Conservation (phyloP, 2,329 filamentous ascomycete species). For the Tolypocladium endophyticum region DNA sequence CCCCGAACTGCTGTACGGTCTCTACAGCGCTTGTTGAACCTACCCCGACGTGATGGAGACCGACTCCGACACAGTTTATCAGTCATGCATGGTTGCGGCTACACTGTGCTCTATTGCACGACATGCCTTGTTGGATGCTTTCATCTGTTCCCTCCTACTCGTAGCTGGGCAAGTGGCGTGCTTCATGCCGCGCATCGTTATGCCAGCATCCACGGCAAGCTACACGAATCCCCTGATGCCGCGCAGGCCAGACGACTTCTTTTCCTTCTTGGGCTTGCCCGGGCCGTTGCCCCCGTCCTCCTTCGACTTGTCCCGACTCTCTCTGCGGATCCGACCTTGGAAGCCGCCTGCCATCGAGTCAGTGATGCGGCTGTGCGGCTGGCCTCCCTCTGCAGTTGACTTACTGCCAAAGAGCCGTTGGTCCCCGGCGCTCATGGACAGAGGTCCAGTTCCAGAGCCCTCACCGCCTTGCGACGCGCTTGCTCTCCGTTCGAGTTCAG, state of each 20-base stretch:
- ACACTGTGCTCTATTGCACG: background rate
- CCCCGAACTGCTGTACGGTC: too few relatives aligned
- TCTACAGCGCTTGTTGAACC: too few relatives aligned
- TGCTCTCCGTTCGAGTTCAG: conserved; percentile 21
- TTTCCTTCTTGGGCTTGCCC: conserved; percentile 22
- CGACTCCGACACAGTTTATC: background rate
- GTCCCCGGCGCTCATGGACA: conserved; percentile 22
- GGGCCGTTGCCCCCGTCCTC: conserved; percentile 25
- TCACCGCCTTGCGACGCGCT: conserved; percentile 21
- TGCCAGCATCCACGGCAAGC: background rate
- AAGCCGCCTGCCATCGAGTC: conserved; percentile 28
- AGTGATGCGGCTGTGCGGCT: conserved; percentile 8
- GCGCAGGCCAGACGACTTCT: conserved; percentile 26
- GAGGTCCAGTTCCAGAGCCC: conserved; percentile 12
- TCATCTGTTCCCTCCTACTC: background rate
- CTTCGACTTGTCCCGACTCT: conserved; percentile 35
- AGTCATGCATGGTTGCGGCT: background rate
- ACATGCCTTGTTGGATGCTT: background rate
- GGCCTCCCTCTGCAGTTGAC: conserved; percentile 12
- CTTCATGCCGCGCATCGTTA: background rate
- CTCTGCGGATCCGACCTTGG: conserved; percentile 36
- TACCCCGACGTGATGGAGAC: background rate
- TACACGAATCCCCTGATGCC: conserved; percentile 29
- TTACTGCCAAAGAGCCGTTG: conserved; percentile 35
- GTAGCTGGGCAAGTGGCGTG: background rate